Base-by-base conservation (phyloP, 371 early-diverging fungal genomes). In the Mycotypha africana region DNA sequence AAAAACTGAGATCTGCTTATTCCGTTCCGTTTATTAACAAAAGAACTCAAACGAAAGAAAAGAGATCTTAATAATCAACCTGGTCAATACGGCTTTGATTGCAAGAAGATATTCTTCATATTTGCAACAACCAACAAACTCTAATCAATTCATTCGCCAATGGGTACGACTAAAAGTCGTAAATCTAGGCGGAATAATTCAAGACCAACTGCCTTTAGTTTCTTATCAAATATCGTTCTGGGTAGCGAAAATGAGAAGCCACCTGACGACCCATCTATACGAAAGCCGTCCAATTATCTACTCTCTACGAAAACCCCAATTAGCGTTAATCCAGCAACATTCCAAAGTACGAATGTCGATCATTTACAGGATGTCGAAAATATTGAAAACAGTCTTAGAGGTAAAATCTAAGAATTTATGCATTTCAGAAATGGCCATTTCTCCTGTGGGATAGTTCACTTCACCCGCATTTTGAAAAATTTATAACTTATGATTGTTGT, bases 161-260 rank as follows among this genome's bases (percentile, higher is more conserved):
- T 74, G 74, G 70, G 70, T 53, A 74, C 74, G 65, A 63, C 74
- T 56, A 70, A 74, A 67, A 67, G 71, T 74, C 74, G 70, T 65
- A 67, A 62, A 66, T 57, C 74, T 55, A 70, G 74, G 70, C 70
- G 70, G 59, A 66, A 70, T 54, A 67, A 67, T 49, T 69, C 70
- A 43, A 65, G 74, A 70, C 70, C 67, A 54, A 58, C 68, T 43
- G 74, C 74, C 51, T 64, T 63, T 54, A 44, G 61, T 15, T 74
- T 74, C 38, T 45, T 74, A 51, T 63, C 70, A 32, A 70, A 70
- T 42, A 70, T 74, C 33, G 42, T 65, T 17, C 64, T 74, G 28
- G 68, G 70, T 45, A 67, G 48, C 51, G 68, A 68, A 60, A 52
- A 46, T 24, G 54, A 54, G 23, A 50, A 51, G 51, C 54, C 54